These are phyloP conservation scores for Epichloe festucae DNA, from an alignment of 2,329 filamentous ascomycete genomes.

Conservation along the genomic window DNA sequence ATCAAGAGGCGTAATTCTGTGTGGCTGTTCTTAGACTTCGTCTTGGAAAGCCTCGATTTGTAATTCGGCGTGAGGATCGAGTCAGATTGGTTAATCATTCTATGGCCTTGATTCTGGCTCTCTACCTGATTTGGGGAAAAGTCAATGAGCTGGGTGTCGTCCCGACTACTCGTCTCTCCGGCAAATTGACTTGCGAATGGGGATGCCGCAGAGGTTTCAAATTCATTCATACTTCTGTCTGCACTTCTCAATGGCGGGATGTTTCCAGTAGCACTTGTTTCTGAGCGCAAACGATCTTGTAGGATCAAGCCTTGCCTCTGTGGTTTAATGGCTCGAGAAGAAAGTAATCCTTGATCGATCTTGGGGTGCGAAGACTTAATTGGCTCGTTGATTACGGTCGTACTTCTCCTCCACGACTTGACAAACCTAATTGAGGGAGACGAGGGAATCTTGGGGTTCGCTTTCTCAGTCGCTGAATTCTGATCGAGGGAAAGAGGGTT, in stretches of 20 bases:
- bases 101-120: neutral
- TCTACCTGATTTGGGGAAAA: neutral
- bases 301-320: neutral
- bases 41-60: neutral
- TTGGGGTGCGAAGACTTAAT: neutral
- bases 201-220: neutral
- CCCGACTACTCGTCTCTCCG: neutral
- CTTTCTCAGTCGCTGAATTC: neutral
- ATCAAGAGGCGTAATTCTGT: conserved; percentile 11
- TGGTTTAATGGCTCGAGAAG: neutral
- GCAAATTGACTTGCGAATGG: neutral
- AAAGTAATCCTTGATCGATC: conserved; percentile 1
- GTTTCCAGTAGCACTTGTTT: neutral
- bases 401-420: conserved; percentile 3
- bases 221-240: neutral
- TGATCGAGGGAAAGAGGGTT: neutral
- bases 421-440: neutral
- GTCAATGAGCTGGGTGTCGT: neutral
- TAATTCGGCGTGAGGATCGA: neutral
- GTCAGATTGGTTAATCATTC: neutral
- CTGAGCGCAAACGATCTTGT: neutral
- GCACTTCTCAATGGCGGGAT: neutral
- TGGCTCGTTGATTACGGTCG: neutral
- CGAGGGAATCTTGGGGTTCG: neutral
- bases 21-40: neutral